Evolutionary conservation across 78 protist species (phyloP).

Genomic region (Dictyostelium firmibasis): DNA sequence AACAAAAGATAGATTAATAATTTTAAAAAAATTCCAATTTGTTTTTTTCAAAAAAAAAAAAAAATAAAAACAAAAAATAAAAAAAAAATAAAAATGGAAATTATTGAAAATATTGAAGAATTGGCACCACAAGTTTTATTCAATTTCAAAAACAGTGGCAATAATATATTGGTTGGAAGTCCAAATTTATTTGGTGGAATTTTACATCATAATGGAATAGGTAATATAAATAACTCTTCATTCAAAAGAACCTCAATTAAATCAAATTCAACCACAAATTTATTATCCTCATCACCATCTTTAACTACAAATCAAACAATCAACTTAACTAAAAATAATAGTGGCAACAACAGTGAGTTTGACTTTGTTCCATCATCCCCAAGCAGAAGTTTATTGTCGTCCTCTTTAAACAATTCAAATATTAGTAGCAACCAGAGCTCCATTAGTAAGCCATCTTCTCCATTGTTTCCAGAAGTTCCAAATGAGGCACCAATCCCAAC

Average conservation of each 20-base stretch:
- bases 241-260: neutral
- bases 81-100: conserved; percentile 5
- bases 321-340: neutral
- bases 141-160: conserved; percentile 10
- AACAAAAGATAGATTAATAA: neutral
- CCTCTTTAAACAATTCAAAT: neutral
- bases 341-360: neutral
- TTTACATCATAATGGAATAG: neutral
- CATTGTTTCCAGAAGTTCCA: neutral
- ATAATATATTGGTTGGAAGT: neutral
- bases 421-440: neutral
- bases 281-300: neutral
- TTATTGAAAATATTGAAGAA: conserved; percentile 28
- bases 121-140: conserved; percentile 52
- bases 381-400: neutral
- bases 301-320: neutral
- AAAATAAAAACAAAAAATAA: neutral
- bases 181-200: neutral
- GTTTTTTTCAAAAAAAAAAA: neutral
- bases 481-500: conserved; percentile 26
- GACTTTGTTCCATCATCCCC: conserved; percentile 49
- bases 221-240: neutral
- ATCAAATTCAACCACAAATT: neutral
- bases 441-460: neutral
- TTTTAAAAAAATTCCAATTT: neutral